Evolutionary conservation across 1,284 basidiomycete genomes (phyloP).

Genomic region (Austropuccinia psidii): DNA sequence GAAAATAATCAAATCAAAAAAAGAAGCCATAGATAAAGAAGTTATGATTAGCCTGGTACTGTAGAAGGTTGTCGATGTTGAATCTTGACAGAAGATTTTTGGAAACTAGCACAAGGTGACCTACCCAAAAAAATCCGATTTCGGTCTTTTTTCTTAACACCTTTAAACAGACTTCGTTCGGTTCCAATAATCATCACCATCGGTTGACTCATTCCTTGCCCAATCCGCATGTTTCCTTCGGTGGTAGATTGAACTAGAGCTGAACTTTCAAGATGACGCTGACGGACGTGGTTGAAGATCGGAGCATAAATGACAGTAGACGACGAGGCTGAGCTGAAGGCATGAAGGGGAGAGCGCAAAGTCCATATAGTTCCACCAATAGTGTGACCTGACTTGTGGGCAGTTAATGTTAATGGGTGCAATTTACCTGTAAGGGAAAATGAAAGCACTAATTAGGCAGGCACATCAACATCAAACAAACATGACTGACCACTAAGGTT

Average conservation of each 20-base stretch:
- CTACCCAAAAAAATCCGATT: conserved; percentile 79
- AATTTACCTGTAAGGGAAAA: conserved; percentile 60
- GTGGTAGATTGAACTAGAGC: conserved; percentile 62
- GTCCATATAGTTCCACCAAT: conserved; percentile 98
- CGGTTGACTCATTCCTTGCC: conserved; percentile 73
- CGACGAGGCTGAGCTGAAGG: conserved; percentile 54
- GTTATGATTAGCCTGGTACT: neutral
- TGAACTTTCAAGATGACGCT: conserved; percentile 91
- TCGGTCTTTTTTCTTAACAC: conserved; percentile 79
- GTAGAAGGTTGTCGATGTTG: no score
- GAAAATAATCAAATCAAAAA: no score
- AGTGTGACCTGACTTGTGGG: conserved; percentile 90
- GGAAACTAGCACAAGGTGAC: no score
- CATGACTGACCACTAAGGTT: conserved; percentile 76
- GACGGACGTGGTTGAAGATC: conserved; percentile 91
- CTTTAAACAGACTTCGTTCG: conserved; percentile 69
- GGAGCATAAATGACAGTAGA: conserved; percentile 94
- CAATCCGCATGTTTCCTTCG: conserved; percentile 60
- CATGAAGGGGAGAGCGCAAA: conserved; percentile 68
- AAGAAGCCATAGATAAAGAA: neutral
- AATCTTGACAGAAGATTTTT: no score
- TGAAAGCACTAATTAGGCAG: conserved; percentile 6
- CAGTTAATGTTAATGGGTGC: conserved; percentile 86
- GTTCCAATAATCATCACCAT: conserved; percentile 91
- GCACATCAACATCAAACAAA: conserved; percentile 23